Conservation (phyloP, 352 stramenopile genomes). For the Phytopythium vexans region DNA sequence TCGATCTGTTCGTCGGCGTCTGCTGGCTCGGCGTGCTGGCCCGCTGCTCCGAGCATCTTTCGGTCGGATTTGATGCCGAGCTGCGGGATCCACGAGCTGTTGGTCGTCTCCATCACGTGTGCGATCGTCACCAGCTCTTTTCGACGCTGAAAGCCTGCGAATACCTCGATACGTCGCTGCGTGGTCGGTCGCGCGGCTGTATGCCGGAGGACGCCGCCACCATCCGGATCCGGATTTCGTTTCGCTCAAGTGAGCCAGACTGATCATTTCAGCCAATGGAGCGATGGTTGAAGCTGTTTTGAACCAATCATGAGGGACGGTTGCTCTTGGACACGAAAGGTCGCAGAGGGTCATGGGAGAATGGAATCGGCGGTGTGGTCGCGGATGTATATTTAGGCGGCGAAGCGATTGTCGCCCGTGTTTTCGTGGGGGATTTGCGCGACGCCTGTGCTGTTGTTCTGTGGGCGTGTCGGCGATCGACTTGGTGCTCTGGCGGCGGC, state of each 20-base stretch:
- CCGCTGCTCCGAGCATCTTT: conserved; percentile 3
- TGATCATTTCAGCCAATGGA: conserved; percentile 8
- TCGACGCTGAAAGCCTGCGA: conserved; percentile 22
- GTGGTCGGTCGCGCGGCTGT: not conserved
- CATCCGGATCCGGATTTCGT: not conserved
- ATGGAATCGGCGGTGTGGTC: no score
- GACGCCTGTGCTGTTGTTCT: no score
- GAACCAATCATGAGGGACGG: conserved; percentile 5
- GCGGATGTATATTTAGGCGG: no score
- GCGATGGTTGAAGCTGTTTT: not conserved
- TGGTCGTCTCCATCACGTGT: conserved; percentile 22
- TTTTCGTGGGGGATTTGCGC: no score
- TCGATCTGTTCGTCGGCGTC: conserved; percentile 56
- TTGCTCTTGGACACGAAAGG: conserved; percentile 1
- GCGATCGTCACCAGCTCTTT: conserved; percentile 30
- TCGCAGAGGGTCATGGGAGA: not conserved
- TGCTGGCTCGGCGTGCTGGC: conserved; percentile 13
- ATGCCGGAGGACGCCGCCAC: no score
- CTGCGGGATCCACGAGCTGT: conserved; percentile 28
- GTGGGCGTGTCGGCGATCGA: not conserved
- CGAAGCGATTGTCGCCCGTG: no score
- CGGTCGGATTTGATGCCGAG: conserved; percentile 16
- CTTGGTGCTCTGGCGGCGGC: not conserved
- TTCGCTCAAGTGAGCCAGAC: not conserved
- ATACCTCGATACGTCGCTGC: conserved; percentile 26